These are phyloP conservation scores for Fusarium tricinctum DNA, from an alignment of 2,329 filamentous ascomycete species.

Conservation along the genomic window DNA sequence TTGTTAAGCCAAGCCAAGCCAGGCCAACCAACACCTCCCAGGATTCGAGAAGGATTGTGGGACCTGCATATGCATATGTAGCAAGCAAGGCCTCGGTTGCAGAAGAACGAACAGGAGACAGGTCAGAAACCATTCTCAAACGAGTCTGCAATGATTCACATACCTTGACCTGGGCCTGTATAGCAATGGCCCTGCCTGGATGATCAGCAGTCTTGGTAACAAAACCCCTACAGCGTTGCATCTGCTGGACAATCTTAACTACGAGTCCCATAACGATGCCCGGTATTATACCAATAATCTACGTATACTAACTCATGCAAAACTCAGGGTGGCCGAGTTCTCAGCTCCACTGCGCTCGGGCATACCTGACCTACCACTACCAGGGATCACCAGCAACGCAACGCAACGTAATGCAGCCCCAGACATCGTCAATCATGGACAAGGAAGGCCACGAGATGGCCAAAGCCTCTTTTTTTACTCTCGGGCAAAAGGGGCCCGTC, in stretches of 20 bases:
- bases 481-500: slow-evolving; percentile 16
- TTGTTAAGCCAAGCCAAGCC: background rate
- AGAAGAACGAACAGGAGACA: background rate
- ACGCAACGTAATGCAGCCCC: background rate
- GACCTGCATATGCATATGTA: slow-evolving; percentile 28
- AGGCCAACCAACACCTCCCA: background rate
- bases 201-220: background rate
- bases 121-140: background rate
- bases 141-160: background rate
- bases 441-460: slow-evolving; percentile 24
- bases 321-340: background rate
- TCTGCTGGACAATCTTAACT: background rate
- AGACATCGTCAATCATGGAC: slow-evolving; percentile 5
- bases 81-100: slow-evolving; percentile 2
- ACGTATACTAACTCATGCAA: slow-evolving; percentile 2
- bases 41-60: slow-evolving; percentile 4
- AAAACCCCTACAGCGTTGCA: background rate
- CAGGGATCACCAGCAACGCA: background rate
- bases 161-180: background rate
- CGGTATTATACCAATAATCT: background rate
- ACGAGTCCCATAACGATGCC: background rate
- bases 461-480: slow-evolving; percentile 16
- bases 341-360: slow-evolving; percentile 8
- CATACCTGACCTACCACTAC: background rate
- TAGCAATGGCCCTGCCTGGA: background rate